phyloP scores from a whole-genome alignment of 257 asterid genomes.

The Ilex aquifolium region DNA sequence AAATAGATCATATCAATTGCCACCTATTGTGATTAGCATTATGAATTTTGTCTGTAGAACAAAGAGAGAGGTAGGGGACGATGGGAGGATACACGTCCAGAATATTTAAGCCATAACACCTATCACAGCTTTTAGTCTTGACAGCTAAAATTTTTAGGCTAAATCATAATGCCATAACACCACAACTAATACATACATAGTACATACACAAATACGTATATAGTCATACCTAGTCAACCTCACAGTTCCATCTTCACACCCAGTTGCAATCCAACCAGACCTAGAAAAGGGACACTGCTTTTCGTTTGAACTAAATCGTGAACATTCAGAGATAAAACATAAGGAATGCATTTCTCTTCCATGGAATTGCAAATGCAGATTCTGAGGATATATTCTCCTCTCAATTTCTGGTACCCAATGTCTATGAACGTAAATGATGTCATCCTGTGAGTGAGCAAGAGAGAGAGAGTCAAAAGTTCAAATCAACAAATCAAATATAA shows the following conservation, averaged over 20 bases:
- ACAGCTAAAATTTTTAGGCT: too few species aligned
- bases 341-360: slow-evolving; percentile 93
- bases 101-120: not conserved
- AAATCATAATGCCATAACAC: too few species aligned
- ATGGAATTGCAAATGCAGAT: slow-evolving; percentile 88
- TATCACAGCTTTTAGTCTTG: not conserved
- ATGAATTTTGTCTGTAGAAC: not conserved
- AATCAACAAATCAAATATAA: not conserved
- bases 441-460: slow-evolving; percentile 54
- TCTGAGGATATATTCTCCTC: slow-evolving; percentile 64
- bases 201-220: not conserved
- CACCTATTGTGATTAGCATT: not conserved
- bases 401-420: slow-evolving; percentile 54
- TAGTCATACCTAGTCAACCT: slow-evolving; percentile 70
- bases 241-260: slow-evolving; percentile 98
- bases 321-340: slow-evolving; percentile 49
- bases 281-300: slow-evolving; percentile 27
- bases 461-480: not conserved
- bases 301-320: slow-evolving; percentile 30
- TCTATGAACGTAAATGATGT: slow-evolving; percentile 60
- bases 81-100: not conserved
- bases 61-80: not conserved
- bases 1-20: not conserved
- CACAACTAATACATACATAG: too few species aligned
- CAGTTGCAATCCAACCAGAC: slow-evolving; percentile 79